phyloP scores from a whole-genome alignment of 83 land plant genomes.

The Larix sibirica region DNA sequence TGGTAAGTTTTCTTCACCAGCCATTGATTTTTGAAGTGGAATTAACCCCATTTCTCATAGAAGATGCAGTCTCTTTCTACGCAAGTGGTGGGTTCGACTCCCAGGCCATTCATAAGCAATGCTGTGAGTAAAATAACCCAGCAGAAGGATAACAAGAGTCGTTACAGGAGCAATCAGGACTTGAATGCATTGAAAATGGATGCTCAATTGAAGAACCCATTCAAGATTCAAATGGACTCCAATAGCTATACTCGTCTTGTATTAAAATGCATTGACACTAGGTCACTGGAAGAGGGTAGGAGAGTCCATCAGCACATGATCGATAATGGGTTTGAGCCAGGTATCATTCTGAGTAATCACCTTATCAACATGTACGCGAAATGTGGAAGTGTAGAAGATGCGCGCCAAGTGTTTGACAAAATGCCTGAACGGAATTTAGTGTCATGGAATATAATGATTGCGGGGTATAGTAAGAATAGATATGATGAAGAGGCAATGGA shows the following conservation, averaged over 20 bases:
- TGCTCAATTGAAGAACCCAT: too few species aligned
- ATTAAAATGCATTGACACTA: not conserved
- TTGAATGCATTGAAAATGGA: too few species aligned
- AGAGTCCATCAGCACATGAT: not conserved
- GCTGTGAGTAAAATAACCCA: too few species aligned
- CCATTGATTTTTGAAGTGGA: too few species aligned
- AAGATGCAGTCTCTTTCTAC: too few species aligned
- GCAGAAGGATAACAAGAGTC: too few species aligned
- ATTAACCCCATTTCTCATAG: too few species aligned
- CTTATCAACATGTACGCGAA: constrained; percentile 1
- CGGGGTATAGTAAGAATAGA: constrained; percentile 22
- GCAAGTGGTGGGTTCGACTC: too few species aligned
- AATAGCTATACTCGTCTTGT: not conserved
- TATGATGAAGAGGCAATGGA: not conserved
- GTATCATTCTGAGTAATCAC: not conserved
- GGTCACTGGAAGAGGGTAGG: not conserved
- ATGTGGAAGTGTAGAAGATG: not conserved
- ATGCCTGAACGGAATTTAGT: constrained; percentile 23
- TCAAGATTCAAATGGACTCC: not conserved
- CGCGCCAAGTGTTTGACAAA: not conserved
- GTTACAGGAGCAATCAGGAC: too few species aligned
- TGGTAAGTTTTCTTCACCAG: too few species aligned
- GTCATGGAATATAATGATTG: constrained; percentile 16
- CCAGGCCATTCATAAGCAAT: too few species aligned
- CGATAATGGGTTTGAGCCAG: not conserved